These are phyloP conservation scores for Sporothrix schenckii DNA, from an alignment of 2,329 filamentous ascomycete genomes.

Conservation along the genomic window DNA sequence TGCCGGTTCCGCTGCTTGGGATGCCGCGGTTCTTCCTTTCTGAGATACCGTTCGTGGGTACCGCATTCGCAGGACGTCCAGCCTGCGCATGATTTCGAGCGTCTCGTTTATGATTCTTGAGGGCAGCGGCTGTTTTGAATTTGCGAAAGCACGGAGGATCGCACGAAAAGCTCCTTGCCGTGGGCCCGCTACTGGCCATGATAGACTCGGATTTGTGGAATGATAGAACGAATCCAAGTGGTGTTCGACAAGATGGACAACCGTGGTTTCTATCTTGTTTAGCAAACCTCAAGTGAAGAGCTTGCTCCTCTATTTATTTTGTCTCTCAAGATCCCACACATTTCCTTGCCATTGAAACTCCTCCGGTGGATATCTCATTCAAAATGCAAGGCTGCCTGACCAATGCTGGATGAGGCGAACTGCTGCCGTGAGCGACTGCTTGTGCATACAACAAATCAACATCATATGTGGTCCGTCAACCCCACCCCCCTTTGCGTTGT, in stretches of 20 bases:
- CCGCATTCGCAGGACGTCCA: neutral
- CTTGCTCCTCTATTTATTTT: neutral
- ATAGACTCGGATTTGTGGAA: neutral
- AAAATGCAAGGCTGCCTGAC: constrained; percentile 16
- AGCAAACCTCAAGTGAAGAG: neutral
- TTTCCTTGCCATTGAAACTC: neutral
- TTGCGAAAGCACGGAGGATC: neutral
- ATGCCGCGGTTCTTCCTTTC: neutral
- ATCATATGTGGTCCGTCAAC: neutral
- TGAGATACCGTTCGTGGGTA: neutral
- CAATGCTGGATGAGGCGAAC: constrained; percentile 12
- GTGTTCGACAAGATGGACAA: neutral
- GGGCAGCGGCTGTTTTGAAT: constrained; percentile 5
- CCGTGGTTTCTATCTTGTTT: neutral
- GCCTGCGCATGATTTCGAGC: neutral
- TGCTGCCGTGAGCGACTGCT: neutral
- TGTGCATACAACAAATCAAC: constrained; percentile 25
- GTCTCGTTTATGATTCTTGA: neutral
- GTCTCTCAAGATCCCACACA: neutral
- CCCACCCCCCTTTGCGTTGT: neutral
- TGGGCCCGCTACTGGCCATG: neutral
- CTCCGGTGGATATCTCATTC: neutral
- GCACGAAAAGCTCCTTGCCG: neutral
- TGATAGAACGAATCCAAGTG: neutral
- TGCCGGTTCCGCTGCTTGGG: neutral